Conservation (phyloP, 331 rosid genomes). For the Pyracantha coccinea region DNA sequence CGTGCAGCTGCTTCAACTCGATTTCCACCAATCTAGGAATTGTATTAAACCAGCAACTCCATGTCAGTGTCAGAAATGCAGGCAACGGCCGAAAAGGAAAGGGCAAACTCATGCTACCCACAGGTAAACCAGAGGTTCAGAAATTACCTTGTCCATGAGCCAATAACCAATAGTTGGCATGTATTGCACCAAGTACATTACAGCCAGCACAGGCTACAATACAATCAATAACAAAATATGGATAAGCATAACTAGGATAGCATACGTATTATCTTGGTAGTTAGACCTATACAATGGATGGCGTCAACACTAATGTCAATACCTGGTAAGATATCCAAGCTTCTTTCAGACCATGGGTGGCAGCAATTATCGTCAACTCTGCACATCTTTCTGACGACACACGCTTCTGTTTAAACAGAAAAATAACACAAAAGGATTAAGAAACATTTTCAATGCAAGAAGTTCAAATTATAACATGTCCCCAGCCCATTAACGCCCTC, state of each 20-base stretch:
- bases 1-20: slow-evolving; percentile 74
- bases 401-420: slow-evolving; percentile 48
- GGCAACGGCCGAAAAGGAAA: not conserved
- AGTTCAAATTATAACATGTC: not conserved
- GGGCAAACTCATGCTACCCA: not conserved
- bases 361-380: slow-evolving; percentile 84
- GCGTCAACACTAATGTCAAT: not conserved
- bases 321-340: slow-evolving; percentile 98
- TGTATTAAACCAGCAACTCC: not conserved
- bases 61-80: not conserved
- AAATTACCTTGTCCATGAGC: slow-evolving; percentile 86
- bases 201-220: slow-evolving; percentile 82
- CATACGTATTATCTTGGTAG: not conserved
- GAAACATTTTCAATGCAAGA: not conserved
- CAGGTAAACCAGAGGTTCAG: not conserved
- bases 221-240: slow-evolving; percentile 12
- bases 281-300: not conserved
- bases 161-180: slow-evolving; percentile 88
- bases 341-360: slow-evolving; percentile 82
- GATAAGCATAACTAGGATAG: not conserved
- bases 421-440: not conserved
- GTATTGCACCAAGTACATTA: slow-evolving; percentile 93
- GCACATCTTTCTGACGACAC: slow-evolving; percentile 81
- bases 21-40: slow-evolving; percentile 59
- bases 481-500: not conserved